Evolutionary conservation across 2,329 filamentous ascomycete species (phyloP), one percentile per base, ranked within the genome.

Genomic region (Talaromyces sp.): DNA sequence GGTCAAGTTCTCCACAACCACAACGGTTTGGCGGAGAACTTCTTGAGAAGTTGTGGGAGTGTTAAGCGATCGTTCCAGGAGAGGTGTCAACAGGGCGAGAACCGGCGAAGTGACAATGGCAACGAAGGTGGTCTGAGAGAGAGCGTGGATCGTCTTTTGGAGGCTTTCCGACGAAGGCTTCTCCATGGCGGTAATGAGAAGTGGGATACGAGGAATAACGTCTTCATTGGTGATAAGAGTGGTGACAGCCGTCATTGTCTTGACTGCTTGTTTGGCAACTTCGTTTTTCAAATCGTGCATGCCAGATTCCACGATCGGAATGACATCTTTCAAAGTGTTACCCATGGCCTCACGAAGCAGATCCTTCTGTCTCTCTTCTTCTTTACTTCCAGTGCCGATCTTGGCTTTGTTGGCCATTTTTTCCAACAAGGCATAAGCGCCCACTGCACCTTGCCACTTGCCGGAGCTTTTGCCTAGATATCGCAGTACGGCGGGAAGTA

Each of bases 71-170:
- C 94, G 88, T 78, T 97, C 94, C 28, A 99, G 85, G 65, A 97
- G 88, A 46, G 94, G 94, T 1, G 94, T 99, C 57, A 99, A 83
- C 57, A 99, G 85, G 17, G 94, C 94, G 59, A 99, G 84, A 5
- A 97, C 93, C 9, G 94, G 94, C 8, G 93, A 97, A 11, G 91
- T 97, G 66, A 99, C 94, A 63, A 96, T 83, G 57, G 94, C 92
- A 55, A 99, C 94, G 66, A 99, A 99, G n/a, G 94, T 99, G 10
- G 94, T 99, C 78, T 96, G 91, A 3, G 92, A 97, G 46, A 99
- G 81, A 46, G 92, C 94, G 70, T 97, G 94, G 64, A 99, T 97
- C 33, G 94, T 92, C 80, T 97, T 97, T 72, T 96, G 90, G 57
- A 95, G 82, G 28, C 88, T 91, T 74, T 95, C 86, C 13, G 89